phyloP scores from a whole-genome alignment of 805 yeast species.

The Isabelozyma pseudorhagii region DNA sequence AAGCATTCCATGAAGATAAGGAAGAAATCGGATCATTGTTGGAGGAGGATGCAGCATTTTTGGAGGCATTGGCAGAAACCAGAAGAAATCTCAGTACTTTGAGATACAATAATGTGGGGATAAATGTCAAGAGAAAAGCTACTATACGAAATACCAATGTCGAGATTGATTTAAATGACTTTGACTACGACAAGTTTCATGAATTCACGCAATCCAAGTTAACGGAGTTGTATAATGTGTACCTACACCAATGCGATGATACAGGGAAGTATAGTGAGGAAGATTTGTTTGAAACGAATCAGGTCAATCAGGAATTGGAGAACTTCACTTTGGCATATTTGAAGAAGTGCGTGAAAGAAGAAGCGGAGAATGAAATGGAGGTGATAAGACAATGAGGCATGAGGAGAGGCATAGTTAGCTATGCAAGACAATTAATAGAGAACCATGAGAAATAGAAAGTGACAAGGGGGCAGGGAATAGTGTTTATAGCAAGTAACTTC shows the following conservation, averaged over 20 bases:
- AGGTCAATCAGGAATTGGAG: conserved; percentile 21
- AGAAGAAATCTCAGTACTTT: conserved; percentile 11
- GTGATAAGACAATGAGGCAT: background rate
- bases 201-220: conserved; percentile 17
- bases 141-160: background rate
- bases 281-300: conserved; percentile 11
- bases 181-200: conserved; percentile 25
- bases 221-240: conserved; percentile 14
- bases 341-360: conserved; percentile 26
- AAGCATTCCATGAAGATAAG: conserved; percentile 40
- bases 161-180: conserved; percentile 11
- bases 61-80: conserved; percentile 20
- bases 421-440: too few relatives aligned
- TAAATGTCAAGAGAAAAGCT: conserved; percentile 4
- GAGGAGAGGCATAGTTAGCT: background rate
- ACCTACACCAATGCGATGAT: conserved; percentile 1
- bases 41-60: conserved; percentile 31
- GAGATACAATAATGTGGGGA: conserved; percentile 3
- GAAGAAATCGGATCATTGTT: conserved; percentile 33
- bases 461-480: too few relatives aligned
- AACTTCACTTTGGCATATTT: conserved; percentile 23
- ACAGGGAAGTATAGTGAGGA: conserved; percentile 3
- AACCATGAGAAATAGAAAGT: too few relatives aligned
- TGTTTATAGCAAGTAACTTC: too few relatives aligned
- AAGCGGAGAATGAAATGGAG: conserved; percentile 3